Conservation (phyloP, 108 stramenopile species). For the Pseudonitzschia multiseries region DNA sequence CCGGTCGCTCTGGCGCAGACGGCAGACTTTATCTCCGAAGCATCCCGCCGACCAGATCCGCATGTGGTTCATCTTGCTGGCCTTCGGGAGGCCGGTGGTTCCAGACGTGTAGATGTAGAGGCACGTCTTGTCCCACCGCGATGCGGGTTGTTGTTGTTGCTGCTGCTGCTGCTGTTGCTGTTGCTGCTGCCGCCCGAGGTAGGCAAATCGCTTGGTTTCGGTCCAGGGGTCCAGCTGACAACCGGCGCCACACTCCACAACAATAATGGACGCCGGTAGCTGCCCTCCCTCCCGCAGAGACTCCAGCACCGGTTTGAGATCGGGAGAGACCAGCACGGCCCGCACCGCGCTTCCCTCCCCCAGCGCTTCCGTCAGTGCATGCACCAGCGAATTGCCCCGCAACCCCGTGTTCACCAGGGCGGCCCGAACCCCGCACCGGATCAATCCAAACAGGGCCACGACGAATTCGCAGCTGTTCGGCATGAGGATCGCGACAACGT, state of each 20-base stretch:
- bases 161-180: not conserved
- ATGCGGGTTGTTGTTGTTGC: not conserved
- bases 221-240: conserved; percentile 16
- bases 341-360: not conserved
- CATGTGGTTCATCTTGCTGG: conserved; percentile 28
- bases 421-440: conserved; percentile 17
- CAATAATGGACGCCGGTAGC: not conserved
- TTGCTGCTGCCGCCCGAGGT: not conserved
- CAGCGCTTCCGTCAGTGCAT: conserved; percentile 18
- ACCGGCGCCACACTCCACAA: conserved; percentile 16
- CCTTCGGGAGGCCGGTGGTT: conserved; percentile 82
- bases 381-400: conserved; percentile 16
- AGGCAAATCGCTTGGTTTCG: conserved; percentile 19
- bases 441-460: conserved; percentile 14
- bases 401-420: conserved; percentile 21
- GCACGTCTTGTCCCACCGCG: conserved; percentile 7
- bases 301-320: conserved; percentile 10
- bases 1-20: conserved; percentile 4
- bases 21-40: conserved; percentile 6
- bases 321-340: conserved; percentile 16
- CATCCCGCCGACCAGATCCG: conserved; percentile 15
- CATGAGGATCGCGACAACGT: conserved; percentile 22
- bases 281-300: not conserved
- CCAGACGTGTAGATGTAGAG: conserved; percentile 90
- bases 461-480: conserved; percentile 26